These are phyloP conservation scores for Rhizopus arrhizus DNA, from an alignment of 371 early-diverging fungal genomes.

Conservation along the genomic window DNA sequence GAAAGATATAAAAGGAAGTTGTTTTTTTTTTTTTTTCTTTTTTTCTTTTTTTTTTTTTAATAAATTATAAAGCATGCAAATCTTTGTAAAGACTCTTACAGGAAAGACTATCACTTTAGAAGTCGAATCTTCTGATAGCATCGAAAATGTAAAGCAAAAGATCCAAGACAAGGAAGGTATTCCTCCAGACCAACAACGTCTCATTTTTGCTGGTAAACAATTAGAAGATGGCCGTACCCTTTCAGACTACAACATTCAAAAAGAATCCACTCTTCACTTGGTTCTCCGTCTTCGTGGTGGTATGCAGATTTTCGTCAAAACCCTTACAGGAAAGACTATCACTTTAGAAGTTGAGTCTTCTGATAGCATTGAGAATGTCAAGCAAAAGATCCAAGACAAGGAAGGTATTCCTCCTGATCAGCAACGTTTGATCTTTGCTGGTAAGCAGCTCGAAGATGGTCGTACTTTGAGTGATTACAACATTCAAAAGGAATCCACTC, in stretches of 20 bases:
- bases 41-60: conserved; percentile 3
- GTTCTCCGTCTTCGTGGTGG: conserved; percentile 51
- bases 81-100: conserved; percentile 76
- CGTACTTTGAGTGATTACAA: conserved; percentile 78
- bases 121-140: conserved; percentile 89
- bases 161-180: conserved; percentile 90
- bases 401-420: conserved; percentile 96
- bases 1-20: background rate
- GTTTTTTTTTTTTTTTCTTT: conserved; percentile 7
- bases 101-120: conserved; percentile 88
- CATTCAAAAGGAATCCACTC: conserved; percentile 92
- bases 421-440: conserved; percentile 98
- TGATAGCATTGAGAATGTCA: conserved; percentile 97
- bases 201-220: conserved; percentile 7
- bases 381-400: conserved; percentile 97
- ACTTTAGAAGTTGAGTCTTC: conserved; percentile 93
- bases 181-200: conserved; percentile 2
- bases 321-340: conserved; percentile 81
- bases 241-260: conserved; percentile 1
- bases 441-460: conserved; percentile 97
- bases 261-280: conserved; percentile 10
- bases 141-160: conserved; percentile 94
- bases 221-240: conserved; percentile 4
- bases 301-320: conserved; percentile 82
- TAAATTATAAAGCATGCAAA: conserved; percentile 33